A percentile compares a stretch with the other conserved stretches of the same genome.
Conservation (phyloP, 768 basidiomycete species). For the Tubosaeta sp. region DNA sequence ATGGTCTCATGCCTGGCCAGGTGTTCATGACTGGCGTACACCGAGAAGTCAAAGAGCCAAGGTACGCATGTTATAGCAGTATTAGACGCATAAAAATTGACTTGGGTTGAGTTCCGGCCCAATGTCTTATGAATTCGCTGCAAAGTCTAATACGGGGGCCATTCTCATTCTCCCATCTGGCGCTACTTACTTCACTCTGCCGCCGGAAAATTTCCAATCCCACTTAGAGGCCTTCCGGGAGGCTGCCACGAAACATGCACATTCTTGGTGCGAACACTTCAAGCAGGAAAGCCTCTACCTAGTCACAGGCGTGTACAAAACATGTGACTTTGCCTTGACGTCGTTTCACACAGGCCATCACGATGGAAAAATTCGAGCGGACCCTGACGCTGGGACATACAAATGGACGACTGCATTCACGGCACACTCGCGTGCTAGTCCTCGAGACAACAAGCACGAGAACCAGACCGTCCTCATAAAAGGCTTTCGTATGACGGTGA, state of each 20-base stretch:
- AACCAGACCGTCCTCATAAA: constrained; percentile 12
- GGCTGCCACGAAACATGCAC: background rate
- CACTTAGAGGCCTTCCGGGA: background rate
- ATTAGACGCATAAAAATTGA: background rate
- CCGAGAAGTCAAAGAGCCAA: background rate
- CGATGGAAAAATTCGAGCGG: background rate
- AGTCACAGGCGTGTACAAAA: background rate
- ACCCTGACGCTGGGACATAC: background rate
- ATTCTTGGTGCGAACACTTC: background rate
- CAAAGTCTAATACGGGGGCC: background rate
- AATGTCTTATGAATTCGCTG: background rate
- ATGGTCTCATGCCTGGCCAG: background rate
- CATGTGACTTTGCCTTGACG: background rate
- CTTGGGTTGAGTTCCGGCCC: background rate
- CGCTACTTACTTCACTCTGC: background rate
- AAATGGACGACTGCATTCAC: background rate
- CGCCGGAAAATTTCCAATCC: background rate
- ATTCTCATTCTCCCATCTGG: background rate
- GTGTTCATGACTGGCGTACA: background rate
- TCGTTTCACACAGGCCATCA: background rate
- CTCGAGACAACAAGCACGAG: background rate
- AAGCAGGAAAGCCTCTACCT: background rate
- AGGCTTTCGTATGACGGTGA: constrained; percentile 7
- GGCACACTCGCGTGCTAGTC: background rate
- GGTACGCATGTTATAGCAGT: background rate